Evolutionary conservation across 2,329 filamentous ascomycete species (phyloP), one percentile per base, ranked within the genome.

Genomic region (Aspergillus oerlinghausenensis): DNA sequence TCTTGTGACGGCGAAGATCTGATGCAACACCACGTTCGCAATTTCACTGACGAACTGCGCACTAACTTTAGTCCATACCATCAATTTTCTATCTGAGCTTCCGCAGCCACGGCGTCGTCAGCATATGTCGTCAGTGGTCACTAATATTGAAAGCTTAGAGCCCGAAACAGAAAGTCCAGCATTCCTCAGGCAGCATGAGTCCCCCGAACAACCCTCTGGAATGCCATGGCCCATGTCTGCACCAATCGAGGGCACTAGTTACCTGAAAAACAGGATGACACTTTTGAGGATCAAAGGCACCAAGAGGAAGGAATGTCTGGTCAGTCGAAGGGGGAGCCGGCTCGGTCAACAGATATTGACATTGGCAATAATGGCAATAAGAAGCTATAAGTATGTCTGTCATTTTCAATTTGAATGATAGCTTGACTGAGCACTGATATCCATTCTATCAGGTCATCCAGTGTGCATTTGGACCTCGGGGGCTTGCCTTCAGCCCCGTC

Each of bases 201-300:
- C 43, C 63, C 63, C 56, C 58, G 64, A 65, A 65, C 64, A 67
- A 67, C 63, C 43, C 17, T 14, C 21, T 45, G 59, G 65, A 67
- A 67, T 67, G 42, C 42, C n/a, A 45, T 23, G 19, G 10, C 9
- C 19, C 42, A 9, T 23, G 9, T 45, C 21, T 23, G 8, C 19
- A 23, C 3, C 19, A 23, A 45, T 45, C 19, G 4, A 10, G 4
- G 2, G 4, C 7, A 3, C 19, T 7, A 8, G 8, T 23, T 14
- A 4, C 21, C n/a, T 23, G 4, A 8, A 45, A 45, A 45, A 10
- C n/a, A 19, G 42, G n/a, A 2, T 45, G 42, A 45, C 42, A 23
- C 42, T 45, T 45, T 21, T 8, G 4, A 10, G 4, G 19, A 23
- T 23, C 42, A 3, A 23, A 23, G 21, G 42, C 42, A 10, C 8